Conservation (phyloP, 228 moss, liverwort and hornwort genomes). For the Sphagnum magellanicum region DNA sequence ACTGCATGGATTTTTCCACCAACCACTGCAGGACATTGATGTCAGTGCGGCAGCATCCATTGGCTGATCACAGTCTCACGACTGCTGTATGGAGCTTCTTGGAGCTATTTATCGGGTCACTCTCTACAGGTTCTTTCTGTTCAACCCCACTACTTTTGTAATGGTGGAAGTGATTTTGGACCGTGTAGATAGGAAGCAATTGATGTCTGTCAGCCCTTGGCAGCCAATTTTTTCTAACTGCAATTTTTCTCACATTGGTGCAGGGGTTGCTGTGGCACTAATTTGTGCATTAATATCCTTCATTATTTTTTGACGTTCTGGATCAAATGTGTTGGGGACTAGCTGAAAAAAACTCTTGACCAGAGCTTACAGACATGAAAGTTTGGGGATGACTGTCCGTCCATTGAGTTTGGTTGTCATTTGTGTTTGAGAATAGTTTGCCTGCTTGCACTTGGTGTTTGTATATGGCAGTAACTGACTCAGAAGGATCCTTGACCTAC, state of each 20-base stretch:
- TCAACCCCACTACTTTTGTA: too few species aligned
- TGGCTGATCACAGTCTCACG: conserved; percentile 64
- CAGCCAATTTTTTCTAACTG: conserved; percentile 12
- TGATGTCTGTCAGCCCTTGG: too few species aligned
- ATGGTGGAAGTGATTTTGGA: too few species aligned
- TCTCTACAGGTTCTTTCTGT: conserved; percentile 56
- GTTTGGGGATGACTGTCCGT: too few species aligned
- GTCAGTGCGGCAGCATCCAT: conserved; percentile 71
- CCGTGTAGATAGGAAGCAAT: too few species aligned
- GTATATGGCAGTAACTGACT: neutral
- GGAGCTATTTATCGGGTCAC: conserved; percentile 90
- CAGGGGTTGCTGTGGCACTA: conserved; percentile 90
- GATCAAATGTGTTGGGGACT: neutral
- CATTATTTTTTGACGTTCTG: neutral
- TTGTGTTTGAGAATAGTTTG: neutral
- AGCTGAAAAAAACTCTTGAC: too few species aligned
- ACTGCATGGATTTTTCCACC: neutral
- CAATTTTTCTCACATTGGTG: conserved; percentile 16
- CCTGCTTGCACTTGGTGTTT: too few species aligned
- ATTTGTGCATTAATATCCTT: conserved; percentile 96
- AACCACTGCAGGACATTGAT: conserved; percentile 73
- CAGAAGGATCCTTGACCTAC: conserved; percentile 50
- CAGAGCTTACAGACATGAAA: too few species aligned
- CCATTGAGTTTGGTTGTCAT: too few species aligned
- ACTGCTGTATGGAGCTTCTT: conserved; percentile 87